These are phyloP conservation scores for Cryomyces minteri DNA, from an alignment of 495 filamentous ascomycete species.

Conservation along the genomic window DNA sequence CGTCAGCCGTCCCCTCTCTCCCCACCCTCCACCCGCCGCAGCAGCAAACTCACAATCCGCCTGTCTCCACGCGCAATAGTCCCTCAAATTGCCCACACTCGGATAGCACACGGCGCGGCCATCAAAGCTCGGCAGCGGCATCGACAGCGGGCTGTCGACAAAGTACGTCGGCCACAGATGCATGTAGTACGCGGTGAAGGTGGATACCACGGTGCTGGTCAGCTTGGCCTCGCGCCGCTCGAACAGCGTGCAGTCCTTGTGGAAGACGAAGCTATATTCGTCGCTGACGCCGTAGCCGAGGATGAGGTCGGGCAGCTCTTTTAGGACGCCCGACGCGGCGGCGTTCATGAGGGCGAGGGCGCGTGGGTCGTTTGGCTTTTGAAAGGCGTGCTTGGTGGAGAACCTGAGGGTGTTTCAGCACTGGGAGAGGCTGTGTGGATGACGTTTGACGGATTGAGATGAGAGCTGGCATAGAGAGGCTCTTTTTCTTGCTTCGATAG, in stretches of 20 bases:
- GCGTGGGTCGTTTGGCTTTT: conserved; percentile 79
- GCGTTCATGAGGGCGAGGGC: conserved; percentile 91
- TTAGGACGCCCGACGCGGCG: conserved; percentile 64
- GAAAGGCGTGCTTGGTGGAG: conserved; percentile 61
- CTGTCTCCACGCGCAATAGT: conserved; percentile 95
- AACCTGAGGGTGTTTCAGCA: conserved; percentile 30
- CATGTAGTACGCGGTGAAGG: conserved; percentile 85
- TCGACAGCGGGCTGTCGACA: conserved; percentile 41
- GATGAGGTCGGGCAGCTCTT: conserved; percentile 64
- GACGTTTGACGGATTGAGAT: no score
- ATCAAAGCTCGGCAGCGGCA: conserved; percentile 76
- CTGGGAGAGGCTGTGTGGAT: not conserved
- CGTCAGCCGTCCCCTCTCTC: not conserved
- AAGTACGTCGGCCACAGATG: conserved; percentile 66
- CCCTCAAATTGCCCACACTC: conserved; percentile 53
- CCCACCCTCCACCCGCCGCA: not conserved
- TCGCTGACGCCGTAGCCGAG: conserved; percentile 89
- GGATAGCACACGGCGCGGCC: conserved; percentile 83
- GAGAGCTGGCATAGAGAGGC: no score
- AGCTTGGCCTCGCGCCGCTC: conserved; percentile 80
- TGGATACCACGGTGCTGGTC: conserved; percentile 73
- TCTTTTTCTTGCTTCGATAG: not conserved
- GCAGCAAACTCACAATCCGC: conserved; percentile 56
- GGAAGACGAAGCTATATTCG: conserved; percentile 87
- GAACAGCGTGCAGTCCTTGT: conserved; percentile 62